Percentiles rank a stretch among this genome's conserved stretches.
Conservation (phyloP, 2,329 filamentous ascomycete genomes). For the Ophiocordyceps camponoti-leonardi region DNA sequence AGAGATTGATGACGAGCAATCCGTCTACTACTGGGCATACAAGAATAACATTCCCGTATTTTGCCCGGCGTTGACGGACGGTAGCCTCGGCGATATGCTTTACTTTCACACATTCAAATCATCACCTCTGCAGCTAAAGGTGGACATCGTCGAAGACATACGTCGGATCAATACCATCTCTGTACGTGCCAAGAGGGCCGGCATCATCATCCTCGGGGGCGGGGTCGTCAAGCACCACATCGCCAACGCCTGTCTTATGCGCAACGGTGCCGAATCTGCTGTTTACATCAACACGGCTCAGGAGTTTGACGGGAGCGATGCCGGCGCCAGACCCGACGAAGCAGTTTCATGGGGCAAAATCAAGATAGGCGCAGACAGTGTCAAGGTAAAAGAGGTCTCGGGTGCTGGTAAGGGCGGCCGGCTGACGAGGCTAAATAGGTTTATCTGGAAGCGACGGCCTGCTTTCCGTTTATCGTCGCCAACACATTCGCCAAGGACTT, state of each 20-base stretch:
- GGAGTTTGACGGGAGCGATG: constrained; percentile 95
- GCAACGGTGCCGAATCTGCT: constrained; percentile 89
- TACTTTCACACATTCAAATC: constrained; percentile 96
- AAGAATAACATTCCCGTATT: constrained; percentile 96
- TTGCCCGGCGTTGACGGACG: constrained; percentile 89
- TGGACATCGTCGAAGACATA: constrained; percentile 91
- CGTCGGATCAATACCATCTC: constrained; percentile 83
- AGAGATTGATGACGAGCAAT: constrained; percentile 84
- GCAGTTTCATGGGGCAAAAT: constrained; percentile 99
- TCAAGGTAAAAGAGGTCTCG: constrained; percentile 47
- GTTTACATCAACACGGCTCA: constrained; percentile 97
- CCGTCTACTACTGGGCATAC: constrained; percentile 94
- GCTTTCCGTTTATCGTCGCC: constrained; percentile 49
- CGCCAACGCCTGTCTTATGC: constrained; percentile 92
- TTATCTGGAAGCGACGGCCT: constrained; percentile 46
- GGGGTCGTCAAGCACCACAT: constrained; percentile 98
- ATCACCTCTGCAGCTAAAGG: constrained; percentile 61
- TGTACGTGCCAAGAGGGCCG: constrained; percentile 69
- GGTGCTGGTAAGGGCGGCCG: neutral
- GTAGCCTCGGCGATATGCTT: constrained; percentile 91
- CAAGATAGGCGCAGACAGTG: constrained; percentile 68
- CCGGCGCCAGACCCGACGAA: constrained; percentile 86
- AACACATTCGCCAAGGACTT: constrained; percentile 46
- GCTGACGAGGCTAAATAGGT: constrained; percentile 22
- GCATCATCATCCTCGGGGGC: constrained; percentile 90